Base-by-base conservation (phyloP, 768 basidiomycete species). In the Phaffia australis region DNA sequence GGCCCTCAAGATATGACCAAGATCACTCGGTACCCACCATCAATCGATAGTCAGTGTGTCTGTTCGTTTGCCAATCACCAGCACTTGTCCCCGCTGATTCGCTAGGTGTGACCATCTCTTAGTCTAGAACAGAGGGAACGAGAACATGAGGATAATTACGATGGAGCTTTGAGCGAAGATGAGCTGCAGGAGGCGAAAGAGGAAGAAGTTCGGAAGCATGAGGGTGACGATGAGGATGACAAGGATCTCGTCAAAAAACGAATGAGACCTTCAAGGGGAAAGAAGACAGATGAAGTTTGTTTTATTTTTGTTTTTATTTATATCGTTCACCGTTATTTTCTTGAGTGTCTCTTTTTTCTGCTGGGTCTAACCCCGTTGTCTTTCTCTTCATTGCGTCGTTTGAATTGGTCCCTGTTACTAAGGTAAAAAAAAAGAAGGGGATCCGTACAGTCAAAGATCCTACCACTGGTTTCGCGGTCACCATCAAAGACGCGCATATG, bases 401-500 rank as follows among this genome's bases (percentile, higher is more conserved):
- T 23, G 30, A 7, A 21, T 48, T 62, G 60, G 8, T 11, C 18
- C 6, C 11, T 30, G 35, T 42, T 42, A 11, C 30, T 1, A 50
- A 69, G 67, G 72, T 73, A 21, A 76, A 79, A 70, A 73, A 76
- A 51, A 76, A 76, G 49, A 74, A 77, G 65, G 80, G 79, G 35
- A 74, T 77, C 56, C 71, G 77, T 42, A 74, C 78, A 58, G 80
- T 81, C 25, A 74, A 76, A 61, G 81, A 82, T 69, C 82, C 82
- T 1, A 77, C 77, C 25, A 82, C 81, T 4, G 81, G 81, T 7
- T 76, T 76, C 51, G 79, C 81, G 62, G 77, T 81, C 61, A 77
- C 80, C 57, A 81, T 81, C 68, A 79, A 79, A 69, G 81, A 82
- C 71, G 80, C 80, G 14, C 75, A 79, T 51, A 77, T 79, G 64